phyloP scores from a whole-genome alignment of 345 rosid species.

The Carallia brachiata region DNA sequence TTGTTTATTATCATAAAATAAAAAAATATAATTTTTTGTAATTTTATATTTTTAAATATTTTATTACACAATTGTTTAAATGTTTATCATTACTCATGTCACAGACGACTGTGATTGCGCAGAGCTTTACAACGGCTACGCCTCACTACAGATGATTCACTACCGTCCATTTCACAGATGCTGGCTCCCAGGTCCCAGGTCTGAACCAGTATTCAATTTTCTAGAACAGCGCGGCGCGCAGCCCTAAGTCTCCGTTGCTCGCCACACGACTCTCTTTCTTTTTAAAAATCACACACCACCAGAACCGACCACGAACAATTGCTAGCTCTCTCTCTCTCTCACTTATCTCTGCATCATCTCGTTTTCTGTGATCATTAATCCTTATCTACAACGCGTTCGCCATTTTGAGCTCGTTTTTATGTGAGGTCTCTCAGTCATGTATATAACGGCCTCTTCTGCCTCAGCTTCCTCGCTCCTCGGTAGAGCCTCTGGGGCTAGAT shows the following conservation, averaged over 20 bases:
- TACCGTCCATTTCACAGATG: background rate
- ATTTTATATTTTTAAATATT: too few relatives aligned
- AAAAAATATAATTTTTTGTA: too few relatives aligned
- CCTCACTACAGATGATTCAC: background rate
- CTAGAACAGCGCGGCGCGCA: slow-evolving; percentile 15
- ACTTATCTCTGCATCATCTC: background rate
- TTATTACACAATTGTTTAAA: too few relatives aligned
- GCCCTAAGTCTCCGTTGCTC: slow-evolving; percentile 17
- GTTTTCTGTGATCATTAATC: background rate
- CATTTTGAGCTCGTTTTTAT: background rate
- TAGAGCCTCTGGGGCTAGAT: slow-evolving; percentile 56
- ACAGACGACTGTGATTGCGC: background rate
- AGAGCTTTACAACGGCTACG: background rate
- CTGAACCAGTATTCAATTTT: slow-evolving; percentile 5
- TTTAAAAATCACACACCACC: background rate
- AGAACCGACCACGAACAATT: background rate
- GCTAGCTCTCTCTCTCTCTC: background rate
- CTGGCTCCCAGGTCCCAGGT: background rate
- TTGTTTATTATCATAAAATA: too few relatives aligned
- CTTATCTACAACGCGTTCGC: background rate
- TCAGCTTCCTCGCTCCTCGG: slow-evolving; percentile 52
- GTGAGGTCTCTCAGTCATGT: slow-evolving; percentile 49
- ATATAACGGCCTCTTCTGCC: slow-evolving; percentile 50
- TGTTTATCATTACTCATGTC: too few relatives aligned
- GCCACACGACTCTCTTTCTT: slow-evolving; percentile 15